Evolutionary conservation across 495 filamentous ascomycete species (phyloP).

Genomic region (Gamarada debralockiae): DNA sequence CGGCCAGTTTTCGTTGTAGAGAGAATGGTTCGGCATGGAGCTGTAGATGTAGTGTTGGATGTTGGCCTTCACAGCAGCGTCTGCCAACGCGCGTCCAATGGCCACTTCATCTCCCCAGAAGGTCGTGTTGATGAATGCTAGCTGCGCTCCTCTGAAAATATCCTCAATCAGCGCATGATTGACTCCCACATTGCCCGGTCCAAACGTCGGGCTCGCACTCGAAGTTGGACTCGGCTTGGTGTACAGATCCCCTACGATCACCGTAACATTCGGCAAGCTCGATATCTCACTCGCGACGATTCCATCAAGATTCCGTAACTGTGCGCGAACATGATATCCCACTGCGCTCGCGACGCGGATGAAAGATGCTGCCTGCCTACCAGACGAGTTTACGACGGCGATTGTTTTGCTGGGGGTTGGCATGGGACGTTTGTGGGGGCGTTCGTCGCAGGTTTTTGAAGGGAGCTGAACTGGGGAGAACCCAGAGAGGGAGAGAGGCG

Average conservation of each 20-base stretch:
- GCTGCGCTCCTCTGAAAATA: conserved; percentile 77
- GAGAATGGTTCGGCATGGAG: conserved; percentile 92
- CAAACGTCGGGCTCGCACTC: conserved; percentile 34
- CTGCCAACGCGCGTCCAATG: conserved; percentile 81
- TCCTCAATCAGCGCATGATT: conserved; percentile 62
- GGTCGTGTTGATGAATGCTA: conserved; percentile 98
- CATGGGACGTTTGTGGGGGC: conserved; percentile 44
- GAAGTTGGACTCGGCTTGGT: conserved; percentile 39
- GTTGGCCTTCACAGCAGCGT: conserved; percentile 81
- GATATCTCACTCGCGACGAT: conserved; percentile 80
- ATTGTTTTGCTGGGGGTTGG: conserved; percentile 68
- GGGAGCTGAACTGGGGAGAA: conserved; percentile 10
- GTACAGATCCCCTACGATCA: conserved; percentile 79
- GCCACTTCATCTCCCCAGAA: conserved; percentile 92
- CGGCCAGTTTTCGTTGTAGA: conserved; percentile 60
- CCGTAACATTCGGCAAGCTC: conserved; percentile 74
- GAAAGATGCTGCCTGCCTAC: conserved; percentile 89
- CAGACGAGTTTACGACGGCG: conserved; percentile 88
- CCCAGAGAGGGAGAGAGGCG: conserved; percentile 5
- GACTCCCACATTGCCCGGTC: conserved; percentile 38
- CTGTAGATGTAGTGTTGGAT: conserved; percentile 93
- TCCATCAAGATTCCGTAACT: conserved; percentile 77
- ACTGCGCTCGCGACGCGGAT: conserved; percentile 89
- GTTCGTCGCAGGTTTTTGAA: conserved; percentile 39
- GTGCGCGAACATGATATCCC: conserved; percentile 85